Conservation (phyloP, 208 protist species). For the Leishmania mexicana region DNA sequence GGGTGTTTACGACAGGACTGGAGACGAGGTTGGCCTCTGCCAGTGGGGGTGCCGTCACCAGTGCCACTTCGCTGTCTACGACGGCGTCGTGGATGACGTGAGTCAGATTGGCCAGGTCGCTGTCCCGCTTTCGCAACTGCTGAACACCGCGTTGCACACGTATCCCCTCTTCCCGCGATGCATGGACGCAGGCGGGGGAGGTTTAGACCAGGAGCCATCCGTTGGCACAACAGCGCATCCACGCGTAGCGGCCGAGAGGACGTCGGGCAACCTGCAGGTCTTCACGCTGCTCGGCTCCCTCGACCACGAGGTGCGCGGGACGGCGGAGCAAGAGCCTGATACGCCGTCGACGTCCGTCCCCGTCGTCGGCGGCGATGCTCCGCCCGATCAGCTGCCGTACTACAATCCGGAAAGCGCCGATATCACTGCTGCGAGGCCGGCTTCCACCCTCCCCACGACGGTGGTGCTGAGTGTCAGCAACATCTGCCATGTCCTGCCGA, state of each 20-base stretch:
- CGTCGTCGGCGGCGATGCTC: neutral
- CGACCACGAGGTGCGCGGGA: constrained; percentile 4
- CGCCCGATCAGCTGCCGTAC: constrained; percentile 9
- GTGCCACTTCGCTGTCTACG: constrained; percentile 63
- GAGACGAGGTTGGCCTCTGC: neutral
- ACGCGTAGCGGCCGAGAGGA: constrained; percentile 13
- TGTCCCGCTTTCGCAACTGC: constrained; percentile 59
- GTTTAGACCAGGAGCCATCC: neutral
- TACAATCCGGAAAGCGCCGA: constrained; percentile 21
- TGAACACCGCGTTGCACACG: constrained; percentile 45
- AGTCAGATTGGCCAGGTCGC: constrained; percentile 70
- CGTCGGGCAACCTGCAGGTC: constrained; percentile 12
- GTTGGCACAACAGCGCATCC: neutral
- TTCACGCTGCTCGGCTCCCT: constrained; percentile 22
- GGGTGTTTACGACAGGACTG: neutral
- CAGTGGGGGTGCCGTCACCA: constrained; percentile 1
- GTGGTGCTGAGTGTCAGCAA: constrained; percentile 66
- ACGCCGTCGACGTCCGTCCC: neutral
- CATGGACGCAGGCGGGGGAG: neutral
- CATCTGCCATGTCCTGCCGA: constrained; percentile 45
- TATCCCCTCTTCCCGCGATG: constrained; percentile 38
- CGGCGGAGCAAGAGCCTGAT: neutral
- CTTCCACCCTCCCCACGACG: constrained; percentile 6
- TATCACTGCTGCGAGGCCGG: neutral
- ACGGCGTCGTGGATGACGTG: constrained; percentile 73